Evolutionary conservation across 345 rosid species (phyloP).

Genomic region (Iberis pinnata): DNA sequence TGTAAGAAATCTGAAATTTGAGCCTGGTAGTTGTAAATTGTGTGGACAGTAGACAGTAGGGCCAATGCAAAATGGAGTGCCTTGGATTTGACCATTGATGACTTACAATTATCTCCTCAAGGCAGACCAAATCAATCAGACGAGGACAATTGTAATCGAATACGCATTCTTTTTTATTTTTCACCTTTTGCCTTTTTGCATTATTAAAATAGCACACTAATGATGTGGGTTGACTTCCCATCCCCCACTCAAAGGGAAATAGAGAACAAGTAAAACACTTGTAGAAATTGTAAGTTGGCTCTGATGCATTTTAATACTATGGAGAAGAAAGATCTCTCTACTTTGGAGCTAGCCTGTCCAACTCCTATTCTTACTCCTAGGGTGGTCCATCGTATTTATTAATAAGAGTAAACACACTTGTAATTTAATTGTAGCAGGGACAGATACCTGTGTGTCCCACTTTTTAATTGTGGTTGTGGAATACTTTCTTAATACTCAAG

Average conservation of each 20-base stretch:
- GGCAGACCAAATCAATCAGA: conserved; percentile 31
- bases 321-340: conserved; percentile 23
- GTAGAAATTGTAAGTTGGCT: conserved; percentile 11
- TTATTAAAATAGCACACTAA: conserved; percentile 32
- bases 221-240: conserved; percentile 32
- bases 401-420: conserved; percentile 7
- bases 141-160: conserved; percentile 26
- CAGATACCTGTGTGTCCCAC: no score
- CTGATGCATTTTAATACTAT: conserved; percentile 13
- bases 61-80: conserved; percentile 25
- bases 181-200: conserved; percentile 24
- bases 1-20: conserved; percentile 1
- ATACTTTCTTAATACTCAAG: no score
- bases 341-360: no score
- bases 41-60: conserved; percentile 19
- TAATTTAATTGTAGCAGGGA: no score
- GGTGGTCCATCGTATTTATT: conserved; percentile 25
- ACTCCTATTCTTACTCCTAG: not conserved
- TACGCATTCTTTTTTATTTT: conserved; percentile 14
- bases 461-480: no score
- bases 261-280: conserved; percentile 24
- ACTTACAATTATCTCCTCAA: conserved; percentile 18
- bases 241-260: conserved; percentile 15
- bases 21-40: conserved; percentile 12
- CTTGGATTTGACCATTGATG: conserved; percentile 14